These are phyloP conservation scores for Sporothrix phasma DNA, from an alignment of 2,329 filamentous ascomycete species.

Conservation along the genomic window DNA sequence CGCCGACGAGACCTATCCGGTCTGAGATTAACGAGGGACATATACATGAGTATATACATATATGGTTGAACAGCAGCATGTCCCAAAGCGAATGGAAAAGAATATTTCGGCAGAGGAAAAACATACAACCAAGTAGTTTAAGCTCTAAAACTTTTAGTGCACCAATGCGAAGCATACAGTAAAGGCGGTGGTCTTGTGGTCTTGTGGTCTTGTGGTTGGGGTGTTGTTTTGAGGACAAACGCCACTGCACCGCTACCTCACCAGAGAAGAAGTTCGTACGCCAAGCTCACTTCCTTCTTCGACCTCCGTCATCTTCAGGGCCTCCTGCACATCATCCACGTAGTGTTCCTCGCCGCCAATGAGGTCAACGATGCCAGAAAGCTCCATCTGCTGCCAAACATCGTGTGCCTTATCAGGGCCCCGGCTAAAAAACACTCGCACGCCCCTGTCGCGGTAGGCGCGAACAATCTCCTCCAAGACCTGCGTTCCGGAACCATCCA, in stretches of 20 bases:
- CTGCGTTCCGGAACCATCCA: constrained; percentile 89
- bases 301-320: constrained; percentile 68
- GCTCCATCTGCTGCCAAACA: constrained; percentile 63
- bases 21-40: too few species aligned
- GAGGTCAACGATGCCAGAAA: constrained; percentile 74
- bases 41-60: too few species aligned
- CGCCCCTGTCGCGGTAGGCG: constrained; percentile 65
- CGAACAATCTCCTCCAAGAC: constrained; percentile 84
- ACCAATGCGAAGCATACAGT: too few species aligned
- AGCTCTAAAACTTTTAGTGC: too few species aligned
- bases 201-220: too few species aligned
- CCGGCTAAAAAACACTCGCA: constrained; percentile 64
- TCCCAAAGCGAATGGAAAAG: too few species aligned
- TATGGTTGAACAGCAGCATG: too few species aligned
- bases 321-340: constrained; percentile 73
- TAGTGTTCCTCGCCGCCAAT: constrained; percentile 72
- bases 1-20: too few species aligned
- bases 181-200: too few species aligned
- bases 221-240: neutral
- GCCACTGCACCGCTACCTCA: neutral
- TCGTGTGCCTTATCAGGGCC: constrained; percentile 39
- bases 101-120: too few species aligned
- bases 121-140: too few species aligned
- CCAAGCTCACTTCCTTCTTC: constrained; percentile 36
- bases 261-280: neutral